A percentile compares a stretch with the other conserved stretches of the same genome.
These are phyloP conservation scores for Piper betle DNA, from an alignment of 164 flowering plant species.

Conservation along the genomic window DNA sequence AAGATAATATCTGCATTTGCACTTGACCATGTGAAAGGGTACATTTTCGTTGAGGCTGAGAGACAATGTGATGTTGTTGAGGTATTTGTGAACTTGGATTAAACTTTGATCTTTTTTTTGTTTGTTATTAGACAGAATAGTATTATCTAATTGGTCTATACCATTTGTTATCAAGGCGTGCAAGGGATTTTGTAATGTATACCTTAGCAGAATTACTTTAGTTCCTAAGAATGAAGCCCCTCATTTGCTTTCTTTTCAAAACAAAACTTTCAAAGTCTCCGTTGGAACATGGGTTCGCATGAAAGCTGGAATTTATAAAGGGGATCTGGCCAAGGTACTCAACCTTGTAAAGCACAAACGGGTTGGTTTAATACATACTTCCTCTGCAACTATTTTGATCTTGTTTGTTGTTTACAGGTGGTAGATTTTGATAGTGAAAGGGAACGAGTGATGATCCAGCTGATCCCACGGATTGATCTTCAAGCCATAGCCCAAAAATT, in stretches of 20 bases:
- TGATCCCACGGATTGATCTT: conserved; percentile 81
- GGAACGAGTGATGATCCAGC: conserved; percentile 59
- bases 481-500: conserved; percentile 25
- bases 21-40: conserved; percentile 68
- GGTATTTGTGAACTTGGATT: conserved; percentile 25
- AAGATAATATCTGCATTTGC: conserved; percentile 70
- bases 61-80: conserved; percentile 55
- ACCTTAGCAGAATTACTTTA: conserved; percentile 29
- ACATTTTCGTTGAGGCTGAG: conserved; percentile 73
- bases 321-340: conserved; percentile 78
- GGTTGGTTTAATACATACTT: neutral
- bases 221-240: conserved; percentile 56
- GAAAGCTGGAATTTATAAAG: conserved; percentile 85
- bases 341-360: neutral
- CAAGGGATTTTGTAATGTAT: conserved; percentile 49
- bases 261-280: conserved; percentile 26
- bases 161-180: conserved; percentile 50
- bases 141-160: neutral
- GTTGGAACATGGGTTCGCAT: conserved; percentile 76
- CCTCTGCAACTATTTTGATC: neutral
- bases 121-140: neutral
- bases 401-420: conserved; percentile 32
- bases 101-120: neutral
- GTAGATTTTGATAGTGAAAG: conserved; percentile 47
- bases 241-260: conserved; percentile 42